Evolutionary conservation across 306 rosid genomes (phyloP).

Genomic region (Lupinus albus): DNA sequence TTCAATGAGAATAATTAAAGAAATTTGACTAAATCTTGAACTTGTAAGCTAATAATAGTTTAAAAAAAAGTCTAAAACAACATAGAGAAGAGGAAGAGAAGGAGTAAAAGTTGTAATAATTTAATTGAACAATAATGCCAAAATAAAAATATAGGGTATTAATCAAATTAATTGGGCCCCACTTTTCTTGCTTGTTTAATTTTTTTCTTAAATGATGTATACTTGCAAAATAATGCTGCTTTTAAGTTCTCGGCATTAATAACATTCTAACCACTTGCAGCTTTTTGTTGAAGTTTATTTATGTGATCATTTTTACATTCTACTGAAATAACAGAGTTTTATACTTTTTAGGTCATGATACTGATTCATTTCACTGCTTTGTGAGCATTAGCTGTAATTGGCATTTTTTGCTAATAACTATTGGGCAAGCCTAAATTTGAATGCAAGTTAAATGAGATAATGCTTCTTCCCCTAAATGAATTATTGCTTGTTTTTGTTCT

Average conservation of each 20-base stretch:
- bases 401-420: slow-evolving; percentile 31
- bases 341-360: slow-evolving; percentile 28
- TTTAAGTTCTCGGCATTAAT: slow-evolving; percentile 33
- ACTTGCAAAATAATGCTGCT: not conserved
- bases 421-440: slow-evolving; percentile 21
- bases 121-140: slow-evolving; percentile 14
- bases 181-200: slow-evolving; percentile 19
- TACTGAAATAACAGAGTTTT: slow-evolving; percentile 17
- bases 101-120: no score
- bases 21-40: no score
- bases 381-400: slow-evolving; percentile 36
- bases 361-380: slow-evolving; percentile 35
- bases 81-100: no score
- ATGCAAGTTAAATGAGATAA: slow-evolving; percentile 37
- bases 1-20: no score
- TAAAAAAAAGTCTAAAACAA: no score
- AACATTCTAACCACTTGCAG: slow-evolving; percentile 40
- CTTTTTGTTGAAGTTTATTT: slow-evolving; percentile 9
- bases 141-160: slow-evolving; percentile 15
- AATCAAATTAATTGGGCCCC: slow-evolving; percentile 33
- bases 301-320: slow-evolving; percentile 33
- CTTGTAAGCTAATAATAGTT: no score
- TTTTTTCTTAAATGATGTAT: slow-evolving; percentile 7
- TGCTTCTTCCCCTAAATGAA: slow-evolving; percentile 36
- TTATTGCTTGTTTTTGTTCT: slow-evolving; percentile 35